Evolutionary conservation across 345 rosid genomes (phyloP), one percentile per base, ranked within the genome.

Genomic region (Rhodomyrtus tomentosa): DNA sequence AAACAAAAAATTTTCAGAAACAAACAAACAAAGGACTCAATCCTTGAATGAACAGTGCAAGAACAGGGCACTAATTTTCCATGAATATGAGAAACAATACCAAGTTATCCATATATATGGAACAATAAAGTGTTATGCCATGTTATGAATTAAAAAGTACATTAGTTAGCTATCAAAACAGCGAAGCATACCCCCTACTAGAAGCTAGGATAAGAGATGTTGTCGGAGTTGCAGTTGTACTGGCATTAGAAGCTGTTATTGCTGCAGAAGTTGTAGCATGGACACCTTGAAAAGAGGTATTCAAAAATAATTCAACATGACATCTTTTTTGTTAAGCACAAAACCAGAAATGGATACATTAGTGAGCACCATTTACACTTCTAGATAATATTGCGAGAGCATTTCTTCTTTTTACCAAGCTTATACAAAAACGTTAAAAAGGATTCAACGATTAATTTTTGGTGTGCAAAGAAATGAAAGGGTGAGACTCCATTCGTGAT

Each of bases 101-200:
- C 42, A 81, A 12, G 7, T n/a, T 59, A 36, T 83, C 48, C 15
- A 49, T 50, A 73, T 25, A 51, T 50, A 27, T 27, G 36, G 14
- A 81, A 81, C 82, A 81, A 50, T 21, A 54, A 50, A 32, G 21
- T 16, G n/a, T 29, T 6, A 14, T 38, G 76, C 72, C 45, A 68
- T 81, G 82, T 59, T 49, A 13, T 68, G 24, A 68, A 68, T 42
- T 68, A 36, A 32, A 68, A 68, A 8, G 76, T 68, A 74, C 13
- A 76, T 51, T 10, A 52, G 20, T 5, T 29, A 32, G 22, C 72
- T 36, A 62, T 29, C 51, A 29, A 59, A 50, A 84, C 16, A 83
- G 85, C 53, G 21, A 38, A 42, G 87, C 96, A 76, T 86, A 95
- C 99, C 99, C 98, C 86, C 92, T 92, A 88, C 91, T 91, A 62